Evolutionary conservation across 805 yeast species (phyloP).

Genomic region (Nakazawaea anatomiae): DNA sequence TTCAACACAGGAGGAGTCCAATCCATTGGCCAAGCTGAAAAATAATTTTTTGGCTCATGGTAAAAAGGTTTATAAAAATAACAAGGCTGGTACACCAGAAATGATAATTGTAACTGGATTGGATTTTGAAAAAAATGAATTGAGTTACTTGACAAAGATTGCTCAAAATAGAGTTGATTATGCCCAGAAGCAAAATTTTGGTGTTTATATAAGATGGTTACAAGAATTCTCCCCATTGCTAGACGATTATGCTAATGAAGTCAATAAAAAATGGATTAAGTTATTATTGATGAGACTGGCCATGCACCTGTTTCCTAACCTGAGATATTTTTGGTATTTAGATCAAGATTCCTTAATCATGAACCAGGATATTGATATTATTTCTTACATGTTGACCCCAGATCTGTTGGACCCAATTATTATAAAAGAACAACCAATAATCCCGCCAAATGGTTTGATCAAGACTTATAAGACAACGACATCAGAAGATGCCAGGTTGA

Average conservation of each 20-base stretch:
- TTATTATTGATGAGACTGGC: conserved; percentile 72
- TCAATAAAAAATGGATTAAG: conserved; percentile 53
- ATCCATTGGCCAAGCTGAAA: conserved; percentile 42
- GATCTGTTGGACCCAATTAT: conserved; percentile 58
- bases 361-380: conserved; percentile 58
- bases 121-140: conserved; percentile 63
- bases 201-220: conserved; percentile 76
- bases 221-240: conserved; percentile 74
- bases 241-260: conserved; percentile 36
- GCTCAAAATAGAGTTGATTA: conserved; percentile 87
- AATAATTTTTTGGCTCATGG: conserved; percentile 63
- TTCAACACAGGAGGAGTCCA: conserved; percentile 31
- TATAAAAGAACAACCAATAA: conserved; percentile 65
- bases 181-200: conserved; percentile 76
- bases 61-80: conserved; percentile 39
- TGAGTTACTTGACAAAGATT: conserved; percentile 55
- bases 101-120: conserved; percentile 73
- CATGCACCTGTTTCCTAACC: conserved; percentile 86
- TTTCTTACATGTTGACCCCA: conserved; percentile 52
- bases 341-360: conserved; percentile 75
- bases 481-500: conserved; percentile 48
- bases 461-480: conserved; percentile 60
- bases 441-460: conserved; percentile 61
- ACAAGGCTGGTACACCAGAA: conserved; percentile 43
- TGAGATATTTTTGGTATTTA: conserved; percentile 87